A percentile compares a stretch with the other conserved stretches of the same genome.
phyloP scores from a whole-genome alignment of 2,329 filamentous ascomycete species.

The Fusarium brevicatenulatum region DNA sequence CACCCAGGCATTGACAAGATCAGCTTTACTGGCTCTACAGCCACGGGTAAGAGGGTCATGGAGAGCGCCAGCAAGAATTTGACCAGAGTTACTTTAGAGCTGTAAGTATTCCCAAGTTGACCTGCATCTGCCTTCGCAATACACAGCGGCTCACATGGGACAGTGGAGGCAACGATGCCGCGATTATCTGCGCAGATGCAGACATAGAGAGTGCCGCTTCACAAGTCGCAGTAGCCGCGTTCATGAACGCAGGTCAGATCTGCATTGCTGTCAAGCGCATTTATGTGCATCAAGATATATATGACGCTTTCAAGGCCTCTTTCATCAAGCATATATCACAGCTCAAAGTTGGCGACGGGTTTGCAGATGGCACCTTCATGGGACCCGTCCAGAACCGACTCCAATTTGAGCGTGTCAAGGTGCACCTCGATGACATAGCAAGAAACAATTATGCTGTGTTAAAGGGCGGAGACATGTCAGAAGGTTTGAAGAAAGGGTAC shows the following conservation, averaged over 20 bases:
- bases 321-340: neutral
- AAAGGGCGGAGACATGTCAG: neutral
- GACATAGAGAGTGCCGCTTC: conserved; percentile 52
- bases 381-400: neutral
- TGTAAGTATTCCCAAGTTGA: conserved; percentile 41
- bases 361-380: neutral
- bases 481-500: neutral
- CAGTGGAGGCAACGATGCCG: conserved; percentile 65
- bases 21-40: conserved; percentile 71
- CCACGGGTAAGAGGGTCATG: conserved; percentile 70
- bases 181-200: conserved; percentile 66
- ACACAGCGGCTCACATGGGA: neutral
- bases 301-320: conserved; percentile 48
- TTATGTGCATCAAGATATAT: conserved; percentile 68
- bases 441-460: neutral
- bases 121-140: too few species aligned
- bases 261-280: conserved; percentile 58
- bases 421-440: neutral
- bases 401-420: neutral
- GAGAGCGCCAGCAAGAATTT: conserved; percentile 61
- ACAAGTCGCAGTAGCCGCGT: conserved; percentile 56
- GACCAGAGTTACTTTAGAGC: conserved; percentile 69
- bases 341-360: neutral
- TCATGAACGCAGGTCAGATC: conserved; percentile 63
- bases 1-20: conserved; percentile 70